These are phyloP conservation scores for Leptodermis oblonga DNA, from an alignment of 257 asterid genomes.

Conservation along the genomic window DNA sequence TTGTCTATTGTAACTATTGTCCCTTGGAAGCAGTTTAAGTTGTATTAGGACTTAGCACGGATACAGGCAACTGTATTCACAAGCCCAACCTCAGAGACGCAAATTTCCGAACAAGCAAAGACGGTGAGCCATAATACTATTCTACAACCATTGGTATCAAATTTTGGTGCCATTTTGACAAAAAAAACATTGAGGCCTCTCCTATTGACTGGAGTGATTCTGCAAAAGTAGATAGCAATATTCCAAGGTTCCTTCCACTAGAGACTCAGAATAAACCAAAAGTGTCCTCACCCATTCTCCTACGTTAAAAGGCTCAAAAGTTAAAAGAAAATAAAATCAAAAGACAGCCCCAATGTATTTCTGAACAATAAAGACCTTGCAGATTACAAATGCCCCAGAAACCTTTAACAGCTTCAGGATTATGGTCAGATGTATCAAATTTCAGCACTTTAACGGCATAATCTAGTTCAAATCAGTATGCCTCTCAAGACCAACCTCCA, in stretches of 20 bases:
- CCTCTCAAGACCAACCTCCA: slow-evolving; percentile 5
- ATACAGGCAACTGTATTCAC: too few relatives aligned
- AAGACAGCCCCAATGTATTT: neutral
- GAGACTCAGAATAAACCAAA: neutral
- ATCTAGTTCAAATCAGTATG: neutral
- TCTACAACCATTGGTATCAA: too few relatives aligned
- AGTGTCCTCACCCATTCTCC: neutral
- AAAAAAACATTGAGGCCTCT: neutral
- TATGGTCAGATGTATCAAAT: neutral
- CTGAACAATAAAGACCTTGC: neutral
- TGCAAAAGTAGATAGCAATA: neutral
- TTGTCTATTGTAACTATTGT: too few relatives aligned
- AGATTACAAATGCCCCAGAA: neutral
- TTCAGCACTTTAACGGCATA: neutral
- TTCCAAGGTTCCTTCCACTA: neutral
- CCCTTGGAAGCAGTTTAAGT: too few relatives aligned
- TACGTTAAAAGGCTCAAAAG: neutral
- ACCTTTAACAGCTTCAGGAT: neutral
- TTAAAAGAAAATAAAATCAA: neutral
- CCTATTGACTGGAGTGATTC: neutral
- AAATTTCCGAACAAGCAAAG: too few relatives aligned
- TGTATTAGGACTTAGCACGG: too few relatives aligned
- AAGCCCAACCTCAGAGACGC: too few relatives aligned
- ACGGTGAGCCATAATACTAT: too few relatives aligned
- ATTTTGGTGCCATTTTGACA: neutral